Evolutionary conservation across 345 rosid species (phyloP).

Genomic region (Heritiera littoralis): DNA sequence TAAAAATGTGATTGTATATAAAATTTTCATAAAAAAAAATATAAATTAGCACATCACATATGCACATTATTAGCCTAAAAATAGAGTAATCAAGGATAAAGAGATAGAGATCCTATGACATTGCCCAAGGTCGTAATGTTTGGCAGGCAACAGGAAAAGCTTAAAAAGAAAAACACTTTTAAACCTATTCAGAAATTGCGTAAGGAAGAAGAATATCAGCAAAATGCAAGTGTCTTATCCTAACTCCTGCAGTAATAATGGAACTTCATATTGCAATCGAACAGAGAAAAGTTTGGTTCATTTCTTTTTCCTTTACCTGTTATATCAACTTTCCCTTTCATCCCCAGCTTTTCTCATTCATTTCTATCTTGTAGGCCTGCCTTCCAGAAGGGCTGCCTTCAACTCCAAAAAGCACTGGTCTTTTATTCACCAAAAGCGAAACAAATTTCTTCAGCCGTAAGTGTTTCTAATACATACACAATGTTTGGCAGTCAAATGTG

Average conservation of each 20-base stretch:
- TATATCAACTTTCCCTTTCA: conserved; percentile 17
- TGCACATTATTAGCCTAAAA: not conserved
- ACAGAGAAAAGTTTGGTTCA: not conserved
- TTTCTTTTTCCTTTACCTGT: conserved; percentile 13
- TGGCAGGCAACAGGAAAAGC: conserved; percentile 21
- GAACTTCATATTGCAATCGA: conserved; percentile 13
- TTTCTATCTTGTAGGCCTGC: not conserved
- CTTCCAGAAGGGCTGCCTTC: not conserved
- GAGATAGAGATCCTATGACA: not conserved
- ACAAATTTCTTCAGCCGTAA: too few species aligned
- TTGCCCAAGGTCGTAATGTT: not conserved
- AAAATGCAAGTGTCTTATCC: conserved; percentile 27
- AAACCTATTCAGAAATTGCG: conserved; percentile 18
- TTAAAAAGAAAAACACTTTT: conserved; percentile 11
- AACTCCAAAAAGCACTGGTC: not conserved
- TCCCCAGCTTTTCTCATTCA: not conserved
- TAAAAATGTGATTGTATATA: too few species aligned
- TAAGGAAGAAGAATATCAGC: conserved; percentile 26
- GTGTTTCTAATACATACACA: not conserved
- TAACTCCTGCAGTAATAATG: conserved; percentile 20
- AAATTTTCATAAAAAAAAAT: too few species aligned
- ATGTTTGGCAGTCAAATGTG: not conserved
- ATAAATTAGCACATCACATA: too few species aligned
- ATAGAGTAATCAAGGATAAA: not conserved
- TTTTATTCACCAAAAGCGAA: too few species aligned